Conservation (phyloP, 2,329 filamentous ascomycete genomes). For the Hymenoscyphus albidus region DNA sequence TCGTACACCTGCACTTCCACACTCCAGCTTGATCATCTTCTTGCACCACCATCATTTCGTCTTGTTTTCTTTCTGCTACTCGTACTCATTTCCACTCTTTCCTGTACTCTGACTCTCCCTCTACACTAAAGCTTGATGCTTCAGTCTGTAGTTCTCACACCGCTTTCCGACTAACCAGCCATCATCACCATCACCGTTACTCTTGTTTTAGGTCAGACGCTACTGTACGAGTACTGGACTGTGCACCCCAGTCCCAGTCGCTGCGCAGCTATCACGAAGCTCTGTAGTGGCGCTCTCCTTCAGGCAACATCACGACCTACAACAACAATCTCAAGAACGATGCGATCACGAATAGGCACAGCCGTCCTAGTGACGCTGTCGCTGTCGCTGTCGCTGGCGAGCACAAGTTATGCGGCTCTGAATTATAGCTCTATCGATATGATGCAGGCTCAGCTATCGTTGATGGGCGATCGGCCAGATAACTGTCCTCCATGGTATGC, state of each 20-base stretch:
- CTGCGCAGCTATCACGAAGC: neutral
- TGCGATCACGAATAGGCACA: constrained; percentile 26
- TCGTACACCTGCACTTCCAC: neutral
- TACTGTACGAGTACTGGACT: neutral
- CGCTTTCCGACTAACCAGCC: neutral
- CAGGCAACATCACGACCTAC: constrained; percentile 13
- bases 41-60: neutral
- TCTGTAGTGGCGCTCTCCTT: neutral
- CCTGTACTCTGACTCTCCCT: no score
- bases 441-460: constrained; percentile 61
- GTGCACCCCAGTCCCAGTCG: neutral
- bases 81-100: neutral
- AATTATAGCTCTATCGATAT: constrained; percentile 61
- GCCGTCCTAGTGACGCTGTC: constrained; percentile 35
- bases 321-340: constrained; percentile 14
- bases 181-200: neutral
- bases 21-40: neutral
- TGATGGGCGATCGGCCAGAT: constrained; percentile 69
- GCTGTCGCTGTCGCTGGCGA: constrained; percentile 43
- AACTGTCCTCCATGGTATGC: constrained; percentile 74
- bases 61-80: neutral
- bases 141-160: neutral
- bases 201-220: neutral
- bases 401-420: constrained; percentile 40
- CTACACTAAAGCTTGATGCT: constrained; percentile 2